phyloP scores from a whole-genome alignment of 2,329 filamentous ascomycete species.

The Aspergillus proliferans region DNA sequence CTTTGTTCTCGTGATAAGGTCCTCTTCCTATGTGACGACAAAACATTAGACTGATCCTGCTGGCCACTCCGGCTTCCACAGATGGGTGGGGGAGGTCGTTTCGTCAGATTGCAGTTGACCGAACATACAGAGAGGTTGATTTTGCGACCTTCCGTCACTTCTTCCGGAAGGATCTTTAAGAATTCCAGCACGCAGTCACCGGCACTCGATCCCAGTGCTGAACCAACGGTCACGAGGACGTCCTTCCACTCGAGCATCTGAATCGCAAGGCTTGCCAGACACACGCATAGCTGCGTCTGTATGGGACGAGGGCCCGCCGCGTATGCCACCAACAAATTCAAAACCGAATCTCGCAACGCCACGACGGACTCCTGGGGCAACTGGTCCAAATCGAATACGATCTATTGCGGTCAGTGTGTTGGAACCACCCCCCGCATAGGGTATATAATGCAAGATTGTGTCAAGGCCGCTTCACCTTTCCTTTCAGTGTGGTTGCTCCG shows the following conservation, averaged over 20 bases:
- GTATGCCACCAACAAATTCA: conserved; percentile 74
- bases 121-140: conserved; percentile 97
- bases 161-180: conserved; percentile 90
- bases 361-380: conserved; percentile 68
- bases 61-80: no score
- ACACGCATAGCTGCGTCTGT: conserved; percentile 88
- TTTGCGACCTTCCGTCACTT: conserved; percentile 98
- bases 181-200: conserved; percentile 91
- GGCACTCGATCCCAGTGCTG: conserved; percentile 62
- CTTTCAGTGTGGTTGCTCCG: conserved; percentile 92
- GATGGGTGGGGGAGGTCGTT: conserved; percentile 8
- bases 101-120: conserved; percentile 39
- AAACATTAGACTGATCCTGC: conserved; percentile 42
- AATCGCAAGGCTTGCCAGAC: conserved; percentile 87
- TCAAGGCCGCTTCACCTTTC: conserved; percentile 65
- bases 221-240: conserved; percentile 74
- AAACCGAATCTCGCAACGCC: conserved; percentile 74
- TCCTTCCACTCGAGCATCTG: conserved; percentile 96
- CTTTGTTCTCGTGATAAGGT: conserved; percentile 75
- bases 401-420: conserved; percentile 51
- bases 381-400: conserved; percentile 92
- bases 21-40: conserved; percentile 72
- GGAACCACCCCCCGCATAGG: conserved; percentile 2
- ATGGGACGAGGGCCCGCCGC: conserved; percentile 75
- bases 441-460: not conserved